Evolutionary conservation across 169 alveolate species (phyloP).

Genomic region (Eimeria sp.): DNA sequence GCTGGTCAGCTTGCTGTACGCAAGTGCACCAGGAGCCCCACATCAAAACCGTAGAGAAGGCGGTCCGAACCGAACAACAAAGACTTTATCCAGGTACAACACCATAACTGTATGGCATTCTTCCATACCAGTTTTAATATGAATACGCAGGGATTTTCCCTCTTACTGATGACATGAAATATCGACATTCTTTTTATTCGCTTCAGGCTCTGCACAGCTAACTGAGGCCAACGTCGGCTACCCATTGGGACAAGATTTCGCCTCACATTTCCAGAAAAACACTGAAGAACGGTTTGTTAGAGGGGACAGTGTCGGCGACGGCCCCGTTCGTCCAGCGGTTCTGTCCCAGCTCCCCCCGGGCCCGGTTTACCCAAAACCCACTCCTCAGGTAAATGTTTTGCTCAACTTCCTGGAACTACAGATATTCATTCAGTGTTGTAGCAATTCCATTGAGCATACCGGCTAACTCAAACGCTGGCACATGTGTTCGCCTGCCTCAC

Average conservation of each 20-base stretch:
- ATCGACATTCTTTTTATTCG: background rate
- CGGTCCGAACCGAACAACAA: slow-evolving; percentile 69
- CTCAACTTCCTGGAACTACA: background rate
- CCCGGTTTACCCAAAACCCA: slow-evolving; percentile 78
- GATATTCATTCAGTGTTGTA: background rate
- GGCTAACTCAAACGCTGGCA: slow-evolving; percentile 9
- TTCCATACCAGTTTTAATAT: background rate
- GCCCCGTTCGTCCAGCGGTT: slow-evolving; percentile 57
- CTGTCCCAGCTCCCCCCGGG: slow-evolving; percentile 79
- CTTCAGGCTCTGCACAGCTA: slow-evolving; percentile 71
- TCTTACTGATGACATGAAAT: too few relatives aligned
- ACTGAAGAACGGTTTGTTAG: slow-evolving; percentile 13
- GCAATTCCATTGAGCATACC: background rate
- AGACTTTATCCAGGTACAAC: slow-evolving; percentile 64
- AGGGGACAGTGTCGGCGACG: slow-evolving; percentile 23
- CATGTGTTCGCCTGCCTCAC: slow-evolving; percentile 50
- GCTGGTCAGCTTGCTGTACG: slow-evolving; percentile 56
- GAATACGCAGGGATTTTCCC: background rate
- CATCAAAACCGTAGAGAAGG: slow-evolving; percentile 53
- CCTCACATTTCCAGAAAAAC: slow-evolving; percentile 35
- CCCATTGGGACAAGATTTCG: slow-evolving; percentile 40
- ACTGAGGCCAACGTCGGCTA: slow-evolving; percentile 56
- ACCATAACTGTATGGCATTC: background rate
- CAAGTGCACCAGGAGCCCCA: slow-evolving; percentile 72
- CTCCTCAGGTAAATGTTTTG: slow-evolving; percentile 70